Percentiles rank a stretch among this genome's conserved stretches.
Evolutionary conservation across 192 early-diverging fungal genomes (phyloP).

Genomic region (Backusella sp.): DNA sequence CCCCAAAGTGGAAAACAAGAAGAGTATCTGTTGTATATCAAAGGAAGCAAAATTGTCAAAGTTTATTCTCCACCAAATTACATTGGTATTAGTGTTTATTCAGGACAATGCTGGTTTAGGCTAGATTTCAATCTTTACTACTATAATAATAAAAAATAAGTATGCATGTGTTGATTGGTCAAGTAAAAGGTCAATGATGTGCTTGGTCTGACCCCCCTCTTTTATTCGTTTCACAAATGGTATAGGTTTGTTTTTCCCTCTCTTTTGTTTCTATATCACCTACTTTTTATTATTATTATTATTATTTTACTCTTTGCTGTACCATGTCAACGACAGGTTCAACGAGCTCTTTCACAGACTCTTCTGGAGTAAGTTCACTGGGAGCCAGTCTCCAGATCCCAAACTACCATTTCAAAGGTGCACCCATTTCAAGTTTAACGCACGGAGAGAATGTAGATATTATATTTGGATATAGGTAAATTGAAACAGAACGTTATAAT

Average conservation of each 20-base stretch:
- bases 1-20: not conserved
- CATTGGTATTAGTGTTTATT: not conserved
- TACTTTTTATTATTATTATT: not conserved
- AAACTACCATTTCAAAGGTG: slow-evolving; percentile 27
- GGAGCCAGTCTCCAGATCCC: slow-evolving; percentile 27
- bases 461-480: slow-evolving; percentile 28
- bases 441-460: slow-evolving; percentile 28
- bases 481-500: not conserved
- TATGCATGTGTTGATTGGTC: not conserved
- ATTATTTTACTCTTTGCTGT: not conserved
- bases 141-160: not conserved
- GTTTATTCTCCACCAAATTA: not conserved
- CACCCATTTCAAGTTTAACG: slow-evolving; percentile 16
- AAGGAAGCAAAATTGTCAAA: not conserved
- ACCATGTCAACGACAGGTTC: slow-evolving; percentile 29
- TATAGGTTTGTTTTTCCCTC: not conserved
- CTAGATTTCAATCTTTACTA: not conserved
- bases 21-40: too few species aligned
- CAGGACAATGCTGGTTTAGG: not conserved
- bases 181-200: not conserved
- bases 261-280: not conserved
- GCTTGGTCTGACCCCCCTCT: not conserved
- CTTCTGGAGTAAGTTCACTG: not conserved
- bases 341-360: slow-evolving; percentile 16
- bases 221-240: not conserved